Base-by-base conservation (phyloP, 148 eudicot species). In the Persicaria maculosa region DNA sequence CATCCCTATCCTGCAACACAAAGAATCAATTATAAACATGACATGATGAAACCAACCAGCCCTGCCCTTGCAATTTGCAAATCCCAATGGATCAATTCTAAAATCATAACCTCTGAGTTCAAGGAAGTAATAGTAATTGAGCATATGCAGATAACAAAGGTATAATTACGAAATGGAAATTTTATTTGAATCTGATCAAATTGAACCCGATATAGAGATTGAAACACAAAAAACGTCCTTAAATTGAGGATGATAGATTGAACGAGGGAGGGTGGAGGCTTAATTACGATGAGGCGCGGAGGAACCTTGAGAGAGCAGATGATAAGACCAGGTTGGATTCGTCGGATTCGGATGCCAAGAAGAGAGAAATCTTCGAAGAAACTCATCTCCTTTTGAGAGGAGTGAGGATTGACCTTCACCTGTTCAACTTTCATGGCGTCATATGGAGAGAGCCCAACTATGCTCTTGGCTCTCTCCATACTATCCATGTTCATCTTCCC, bases 221-320 rank as follows among this genome's bases (percentile, higher is more conserved):
- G 7, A 17, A 8, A 8, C 64, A 20, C 64, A 9, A 19, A 58
- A 58, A 58, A 8, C 19, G 57, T n/a, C 22, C 9, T 7, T 19
- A 19, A 67, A 25, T 12, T 9, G 4, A 40, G 15, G 47, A 67
- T 67, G 25, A 0, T 0, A 36, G 68, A 68, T 31, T 36, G 72
- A 16, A 31, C 7, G 50, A 45, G 12, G 9, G 17, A 12, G 52
- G 14, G 45, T 8, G 53, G 36, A 70, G 73, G 16, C 50, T 45
- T 16, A 52, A 52, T 78, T 90, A 90, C 91, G 36, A 77, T 76
- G 83, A 86, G 88, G 8, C 88, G 86, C 74, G 88, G 86, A 69
- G 91, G 87, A 54, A 90, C 91, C 64, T 52, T 85, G 87, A 86
- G 85, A 44, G 90, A 78, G 72, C 90, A 90, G 54, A 79, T 70